Conservation (phyloP, 2,329 filamentous ascomycete species). For the Beauveria brongniartii region DNA sequence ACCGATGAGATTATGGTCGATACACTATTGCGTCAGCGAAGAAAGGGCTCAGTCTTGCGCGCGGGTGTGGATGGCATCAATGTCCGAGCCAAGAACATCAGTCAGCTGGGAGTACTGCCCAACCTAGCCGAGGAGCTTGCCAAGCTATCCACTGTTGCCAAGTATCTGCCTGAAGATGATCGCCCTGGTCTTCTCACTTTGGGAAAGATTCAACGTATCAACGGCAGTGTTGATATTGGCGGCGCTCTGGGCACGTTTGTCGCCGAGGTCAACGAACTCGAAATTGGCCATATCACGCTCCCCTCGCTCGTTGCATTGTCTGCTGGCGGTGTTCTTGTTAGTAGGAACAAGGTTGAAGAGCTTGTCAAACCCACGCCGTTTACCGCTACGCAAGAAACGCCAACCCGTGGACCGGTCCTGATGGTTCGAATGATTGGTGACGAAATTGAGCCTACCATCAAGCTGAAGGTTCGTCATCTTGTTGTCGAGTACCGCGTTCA, state of each 20-base stretch:
- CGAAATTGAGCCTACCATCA: slow-evolving; percentile 85
- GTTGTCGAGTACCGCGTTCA: slow-evolving; percentile 84
- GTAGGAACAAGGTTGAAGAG: slow-evolving; percentile 60
- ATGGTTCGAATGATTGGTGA: slow-evolving; percentile 90
- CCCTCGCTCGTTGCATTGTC: slow-evolving; percentile 78
- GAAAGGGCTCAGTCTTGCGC: slow-evolving; percentile 76
- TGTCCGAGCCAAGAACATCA: slow-evolving; percentile 52
- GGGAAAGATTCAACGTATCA: slow-evolving; percentile 54
- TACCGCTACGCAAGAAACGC: slow-evolving; percentile 20
- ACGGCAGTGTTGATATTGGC: slow-evolving; percentile 55
- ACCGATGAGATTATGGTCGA: slow-evolving; percentile 95
- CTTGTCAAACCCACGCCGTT: slow-evolving; percentile 50
- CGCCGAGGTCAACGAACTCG: slow-evolving; percentile 51
- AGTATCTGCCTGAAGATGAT: slow-evolving; percentile 94
- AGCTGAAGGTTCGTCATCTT: slow-evolving; percentile 77
- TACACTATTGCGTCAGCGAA: slow-evolving; percentile 75
- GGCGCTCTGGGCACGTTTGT: slow-evolving; percentile 59
- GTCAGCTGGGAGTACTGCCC: slow-evolving; percentile 59
- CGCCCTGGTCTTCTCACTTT: slow-evolving; percentile 80
- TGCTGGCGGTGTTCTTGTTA: slow-evolving; percentile 52
- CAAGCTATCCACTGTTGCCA: slow-evolving; percentile 78
- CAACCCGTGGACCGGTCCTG: slow-evolving; percentile 44
- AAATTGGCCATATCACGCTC: slow-evolving; percentile 74
- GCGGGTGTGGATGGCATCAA: slow-evolving; percentile 58
- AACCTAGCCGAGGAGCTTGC: slow-evolving; percentile 70